Conservation (phyloP, 2,329 filamentous ascomycete genomes). For the Fusarium azukiicola region DNA sequence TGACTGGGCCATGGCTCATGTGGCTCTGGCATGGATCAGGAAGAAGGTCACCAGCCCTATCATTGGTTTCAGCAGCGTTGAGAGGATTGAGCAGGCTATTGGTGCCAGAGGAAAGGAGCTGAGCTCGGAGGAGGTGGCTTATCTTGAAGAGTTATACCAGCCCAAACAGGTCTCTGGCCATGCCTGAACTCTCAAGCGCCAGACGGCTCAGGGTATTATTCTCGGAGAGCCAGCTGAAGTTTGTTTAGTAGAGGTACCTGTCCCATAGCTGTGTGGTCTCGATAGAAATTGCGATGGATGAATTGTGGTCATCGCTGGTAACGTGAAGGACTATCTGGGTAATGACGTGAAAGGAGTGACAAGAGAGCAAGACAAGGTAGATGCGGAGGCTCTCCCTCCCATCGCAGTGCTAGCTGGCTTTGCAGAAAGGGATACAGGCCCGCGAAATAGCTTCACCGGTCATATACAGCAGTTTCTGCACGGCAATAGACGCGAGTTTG, state of each 20-base stretch:
- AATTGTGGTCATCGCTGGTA: no score
- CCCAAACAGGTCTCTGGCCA: conserved; percentile 36
- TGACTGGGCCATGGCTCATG: conserved; percentile 44
- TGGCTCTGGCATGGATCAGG: conserved; percentile 43
- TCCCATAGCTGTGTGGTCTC: no score
- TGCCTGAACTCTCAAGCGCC: not conserved
- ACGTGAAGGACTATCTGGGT: no score
- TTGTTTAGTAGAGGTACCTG: no score
- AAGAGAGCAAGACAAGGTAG: not conserved
- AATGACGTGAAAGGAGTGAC: no score
- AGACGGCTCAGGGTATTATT: no score
- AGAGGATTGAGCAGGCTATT: conserved; percentile 45
- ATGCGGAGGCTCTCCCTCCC: not conserved
- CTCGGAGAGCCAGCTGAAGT: no score
- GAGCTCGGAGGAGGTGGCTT: conserved; percentile 28
- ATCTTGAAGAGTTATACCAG: conserved; percentile 44
- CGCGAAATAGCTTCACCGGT: not conserved
- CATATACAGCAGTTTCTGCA: not conserved
- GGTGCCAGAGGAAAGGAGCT: conserved; percentile 33
- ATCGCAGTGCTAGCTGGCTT: not conserved
- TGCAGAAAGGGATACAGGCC: not conserved
- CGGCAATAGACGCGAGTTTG: not conserved
- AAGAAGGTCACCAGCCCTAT: conserved; percentile 40
- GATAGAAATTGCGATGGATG: no score
- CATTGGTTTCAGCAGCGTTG: conserved; percentile 44